Conservation (phyloP, 139 green algal genomes). For the Chlamydomonas eustigma region DNA sequence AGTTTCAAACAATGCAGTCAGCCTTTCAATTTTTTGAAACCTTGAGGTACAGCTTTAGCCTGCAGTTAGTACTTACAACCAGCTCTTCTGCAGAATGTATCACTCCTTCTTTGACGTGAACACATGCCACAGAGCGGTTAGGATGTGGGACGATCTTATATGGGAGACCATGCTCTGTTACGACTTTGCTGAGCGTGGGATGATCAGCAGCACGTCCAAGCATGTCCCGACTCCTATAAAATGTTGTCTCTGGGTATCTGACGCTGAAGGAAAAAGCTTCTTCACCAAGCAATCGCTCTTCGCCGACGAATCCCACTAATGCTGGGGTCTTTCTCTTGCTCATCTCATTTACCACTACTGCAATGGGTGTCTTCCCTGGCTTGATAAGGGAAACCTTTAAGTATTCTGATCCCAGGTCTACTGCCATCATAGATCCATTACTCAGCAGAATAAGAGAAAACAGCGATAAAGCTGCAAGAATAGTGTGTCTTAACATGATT, state of each 20-base stretch:
- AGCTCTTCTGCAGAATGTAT: constrained; percentile 79
- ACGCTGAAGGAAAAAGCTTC: constrained; percentile 71
- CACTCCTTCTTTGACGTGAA: constrained; percentile 38
- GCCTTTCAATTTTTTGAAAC: no score
- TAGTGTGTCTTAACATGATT: no score
- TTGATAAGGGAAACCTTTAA: constrained; percentile 92
- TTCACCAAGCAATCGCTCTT: constrained; percentile 90
- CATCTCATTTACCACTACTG: constrained; percentile 94
- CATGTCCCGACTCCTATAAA: constrained; percentile 66
- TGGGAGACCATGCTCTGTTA: constrained; percentile 55
- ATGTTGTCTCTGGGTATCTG: constrained; percentile 75
- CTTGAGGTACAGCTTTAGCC: no score
- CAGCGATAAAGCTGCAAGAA: no score
- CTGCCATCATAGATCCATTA: constrained; percentile 60
- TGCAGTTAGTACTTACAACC: constrained; percentile 50
- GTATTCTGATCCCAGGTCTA: constrained; percentile 90
- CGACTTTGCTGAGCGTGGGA: constrained; percentile 33
- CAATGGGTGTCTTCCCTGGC: constrained; percentile 74
- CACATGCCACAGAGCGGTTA: constrained; percentile 40
- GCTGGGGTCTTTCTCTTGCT: constrained; percentile 86
- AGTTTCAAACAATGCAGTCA: no score
- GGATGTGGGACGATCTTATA: constrained; percentile 67
- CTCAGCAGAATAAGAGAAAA: no score
- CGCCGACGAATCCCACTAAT: constrained; percentile 79
- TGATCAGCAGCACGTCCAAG: constrained; percentile 68